Conservation (phyloP, 441 rosid genomes). For the Euphorbia celastroides region DNA sequence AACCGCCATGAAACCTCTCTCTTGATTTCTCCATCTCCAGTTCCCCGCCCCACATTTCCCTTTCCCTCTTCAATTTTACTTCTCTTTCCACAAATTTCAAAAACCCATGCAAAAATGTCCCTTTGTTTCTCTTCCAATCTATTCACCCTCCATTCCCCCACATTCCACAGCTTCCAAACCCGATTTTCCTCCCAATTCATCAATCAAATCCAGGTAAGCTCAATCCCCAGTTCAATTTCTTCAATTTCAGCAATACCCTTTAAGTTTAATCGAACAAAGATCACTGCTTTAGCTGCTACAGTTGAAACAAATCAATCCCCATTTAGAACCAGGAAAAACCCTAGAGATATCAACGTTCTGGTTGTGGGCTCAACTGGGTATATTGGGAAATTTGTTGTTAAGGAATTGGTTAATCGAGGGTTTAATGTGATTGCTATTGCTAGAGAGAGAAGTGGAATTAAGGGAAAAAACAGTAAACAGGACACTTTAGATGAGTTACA, state of each 20-base stretch:
- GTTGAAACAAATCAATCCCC: conserved; percentile 31
- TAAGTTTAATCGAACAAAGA: conserved; percentile 25
- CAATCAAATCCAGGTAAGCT: conserved; percentile 47
- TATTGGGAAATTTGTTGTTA: conserved; percentile 77
- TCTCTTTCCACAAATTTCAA: neutral
- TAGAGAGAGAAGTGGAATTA: conserved; percentile 73
- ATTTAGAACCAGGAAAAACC: conserved; percentile 46
- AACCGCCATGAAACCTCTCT: no score
- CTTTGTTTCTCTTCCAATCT: conserved; percentile 46
- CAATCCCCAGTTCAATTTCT: conserved; percentile 25
- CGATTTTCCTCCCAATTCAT: conserved; percentile 38
- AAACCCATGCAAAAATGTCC: conserved; percentile 33
- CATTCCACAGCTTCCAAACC: conserved; percentile 25
- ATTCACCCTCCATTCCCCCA: conserved; percentile 30
- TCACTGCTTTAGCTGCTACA: conserved; percentile 35
- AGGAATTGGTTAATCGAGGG: conserved; percentile 66
- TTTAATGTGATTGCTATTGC: conserved; percentile 77
- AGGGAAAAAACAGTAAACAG: conserved; percentile 53
- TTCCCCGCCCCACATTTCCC: conserved; percentile 19
- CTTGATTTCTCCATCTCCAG: no score
- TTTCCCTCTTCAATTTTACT: neutral
- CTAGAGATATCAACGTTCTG: conserved; percentile 56
- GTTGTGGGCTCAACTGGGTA: conserved; percentile 91
- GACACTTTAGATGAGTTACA: conserved; percentile 49
- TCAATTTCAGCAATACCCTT: conserved; percentile 20